Base-by-base conservation (phyloP, 805 yeast genomes). In the Debaryomyces prosopidis region DNA sequence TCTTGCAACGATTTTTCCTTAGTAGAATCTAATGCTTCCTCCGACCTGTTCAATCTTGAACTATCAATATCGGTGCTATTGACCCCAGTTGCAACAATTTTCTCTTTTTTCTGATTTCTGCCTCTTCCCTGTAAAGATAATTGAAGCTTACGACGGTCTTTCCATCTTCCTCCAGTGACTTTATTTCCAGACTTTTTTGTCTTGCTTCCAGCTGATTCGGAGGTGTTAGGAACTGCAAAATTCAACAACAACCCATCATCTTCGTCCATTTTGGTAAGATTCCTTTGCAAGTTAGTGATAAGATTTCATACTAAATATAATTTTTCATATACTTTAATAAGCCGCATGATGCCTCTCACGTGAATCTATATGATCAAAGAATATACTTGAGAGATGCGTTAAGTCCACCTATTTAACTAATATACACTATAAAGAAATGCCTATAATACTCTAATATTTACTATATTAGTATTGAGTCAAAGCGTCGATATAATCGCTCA, bases 171-270 rank as follows among this genome's bases (percentile, higher is more conserved):
- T 31, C 92, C 92, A 2, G 78, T 71, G 2, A 82, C 76, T 57
- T 76, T 81, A 51, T 45, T 17, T 14, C 48, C 42, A 10, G 42
- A 56, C 46, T 51, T 50, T 5, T 69, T 51, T 2, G 59, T 47
- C 20, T 54, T 51, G 10, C 54, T 59, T 12, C 60, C 46, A 1
- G 39, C 56, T 9, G 52, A 58, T 18, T 58, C 58, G 17, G 11
- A 12, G 10, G 11, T 15, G 12, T 53, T 60, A 8, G 76, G 72
- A 3, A 75, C 66, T 23, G 84, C 78, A 58, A 92, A 84, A 62
- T 92, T 92, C 57, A 92, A 62, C 56, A 91, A 66, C 66, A 91
- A 57, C 2, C 88, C 89, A 63, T 84, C 94, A 58, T 85, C 94
- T 33, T 67, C 69, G 38, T 63, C 65, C 71, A 66, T 66, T 27